These are phyloP conservation scores for Sarocladiaceae sp. DNA, from an alignment of 2,329 filamentous ascomycete species.

Conservation along the genomic window DNA sequence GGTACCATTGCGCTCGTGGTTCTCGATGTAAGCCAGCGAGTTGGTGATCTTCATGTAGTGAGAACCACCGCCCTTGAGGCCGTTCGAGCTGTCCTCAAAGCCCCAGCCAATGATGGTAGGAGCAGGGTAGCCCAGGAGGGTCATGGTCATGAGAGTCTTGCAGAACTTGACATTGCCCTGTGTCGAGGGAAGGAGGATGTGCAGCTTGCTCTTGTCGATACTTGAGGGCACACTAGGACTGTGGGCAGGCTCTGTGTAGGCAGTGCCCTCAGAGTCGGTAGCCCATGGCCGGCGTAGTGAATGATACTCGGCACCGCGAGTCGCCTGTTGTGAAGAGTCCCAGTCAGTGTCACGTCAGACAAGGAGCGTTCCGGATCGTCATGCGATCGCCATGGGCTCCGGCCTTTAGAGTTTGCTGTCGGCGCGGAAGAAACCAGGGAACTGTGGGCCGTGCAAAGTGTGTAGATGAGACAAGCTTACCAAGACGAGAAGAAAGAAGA, in stretches of 20 bases:
- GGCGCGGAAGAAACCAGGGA: too few species aligned
- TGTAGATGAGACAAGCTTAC: too few species aligned
- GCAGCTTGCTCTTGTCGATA: constrained; percentile 11
- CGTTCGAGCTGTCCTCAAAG: constrained; percentile 14
- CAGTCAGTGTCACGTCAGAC: too few species aligned
- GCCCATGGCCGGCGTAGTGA: not conserved
- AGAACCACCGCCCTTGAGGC: constrained; percentile 19
- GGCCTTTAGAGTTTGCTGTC: too few species aligned
- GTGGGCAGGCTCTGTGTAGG: not conserved
- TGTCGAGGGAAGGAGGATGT: constrained; percentile 22
- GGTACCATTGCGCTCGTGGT: constrained; percentile 12
- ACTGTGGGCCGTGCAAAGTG: too few species aligned
- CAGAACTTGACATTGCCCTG: constrained; percentile 19
- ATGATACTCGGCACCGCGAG: not conserved
- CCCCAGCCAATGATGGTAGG: constrained; percentile 23
- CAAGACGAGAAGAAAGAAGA: not conserved
- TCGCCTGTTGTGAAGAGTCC: too few species aligned
- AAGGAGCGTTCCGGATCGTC: too few species aligned
- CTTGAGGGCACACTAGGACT: not conserved
- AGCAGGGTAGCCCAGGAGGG: constrained; percentile 21
- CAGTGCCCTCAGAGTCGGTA: not conserved
- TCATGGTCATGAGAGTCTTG: constrained; percentile 24
- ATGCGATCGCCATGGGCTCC: too few species aligned
- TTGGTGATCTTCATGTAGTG: constrained; percentile 23
- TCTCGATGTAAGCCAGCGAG: constrained; percentile 20